Conservation (phyloP, 202 grass and related monocot species). For the Schoenoplectus triqueter region DNA sequence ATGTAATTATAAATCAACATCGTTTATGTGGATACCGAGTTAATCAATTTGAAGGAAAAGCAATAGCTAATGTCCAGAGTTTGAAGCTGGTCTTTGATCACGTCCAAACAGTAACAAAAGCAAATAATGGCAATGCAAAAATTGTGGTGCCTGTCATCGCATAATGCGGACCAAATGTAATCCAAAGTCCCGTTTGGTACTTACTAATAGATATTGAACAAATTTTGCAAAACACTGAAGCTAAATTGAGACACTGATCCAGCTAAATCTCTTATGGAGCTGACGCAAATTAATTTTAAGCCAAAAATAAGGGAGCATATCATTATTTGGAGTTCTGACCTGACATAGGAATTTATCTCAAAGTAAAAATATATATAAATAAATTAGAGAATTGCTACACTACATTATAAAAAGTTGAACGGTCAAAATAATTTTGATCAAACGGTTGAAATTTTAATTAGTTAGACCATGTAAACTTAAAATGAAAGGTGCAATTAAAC, state of each 20-base stretch:
- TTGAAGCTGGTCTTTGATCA: background rate
- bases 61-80: background rate
- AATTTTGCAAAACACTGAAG: background rate
- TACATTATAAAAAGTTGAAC: no score
- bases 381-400: no score
- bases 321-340: background rate
- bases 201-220: background rate
- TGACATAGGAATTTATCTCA: background rate
- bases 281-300: background rate
- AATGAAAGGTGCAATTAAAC: no score
- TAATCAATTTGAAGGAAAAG: slow-evolving; percentile 13
- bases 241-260: background rate
- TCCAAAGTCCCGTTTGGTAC: background rate
- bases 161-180: background rate
- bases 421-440: no score
- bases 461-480: no score
- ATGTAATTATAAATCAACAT: background rate
- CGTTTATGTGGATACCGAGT: background rate
- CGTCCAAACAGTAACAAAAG: background rate
- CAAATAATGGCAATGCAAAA: background rate
- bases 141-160: background rate
- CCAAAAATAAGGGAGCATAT: background rate
- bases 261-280: background rate
- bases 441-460: no score
- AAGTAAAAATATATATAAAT: slow-evolving; percentile 17